phyloP scores from a whole-genome alignment of 164 flowering plant species.

The Umbellularia californica region DNA sequence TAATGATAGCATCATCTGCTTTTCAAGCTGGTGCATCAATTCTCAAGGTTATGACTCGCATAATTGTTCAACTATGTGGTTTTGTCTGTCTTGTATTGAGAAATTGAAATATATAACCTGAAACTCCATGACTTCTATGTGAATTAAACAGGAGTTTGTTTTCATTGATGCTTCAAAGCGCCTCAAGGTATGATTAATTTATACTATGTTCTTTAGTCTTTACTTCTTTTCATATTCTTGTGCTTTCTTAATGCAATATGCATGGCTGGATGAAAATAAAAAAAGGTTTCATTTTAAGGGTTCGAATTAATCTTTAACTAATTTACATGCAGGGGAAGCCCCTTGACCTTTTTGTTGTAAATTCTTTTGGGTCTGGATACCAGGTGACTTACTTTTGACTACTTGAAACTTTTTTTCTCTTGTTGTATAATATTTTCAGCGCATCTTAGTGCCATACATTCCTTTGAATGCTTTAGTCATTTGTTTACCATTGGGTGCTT shows the following conservation, averaged over 20 bases:
- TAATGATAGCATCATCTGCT: conserved; percentile 80
- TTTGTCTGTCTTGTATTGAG: background rate
- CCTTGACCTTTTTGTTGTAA: conserved; percentile 37
- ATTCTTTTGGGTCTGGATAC: conserved; percentile 39
- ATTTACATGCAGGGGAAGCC: conserved; percentile 24
- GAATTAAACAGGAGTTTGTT: conserved; percentile 28
- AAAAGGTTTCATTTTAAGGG: background rate
- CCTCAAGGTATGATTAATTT: conserved; percentile 23
- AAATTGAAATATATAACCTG: conserved; percentile 5
- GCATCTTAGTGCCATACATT: too few relatives aligned
- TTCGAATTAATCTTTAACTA: background rate
- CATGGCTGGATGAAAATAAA: background rate
- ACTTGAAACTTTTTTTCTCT: background rate
- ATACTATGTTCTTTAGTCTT: background rate
- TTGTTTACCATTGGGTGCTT: background rate
- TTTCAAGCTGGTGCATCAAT: conserved; percentile 87
- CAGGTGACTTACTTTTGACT: conserved; percentile 20
- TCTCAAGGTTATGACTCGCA: conserved; percentile 51
- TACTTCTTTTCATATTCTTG: background rate
- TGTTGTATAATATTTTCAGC: background rate
- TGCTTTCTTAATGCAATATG: background rate
- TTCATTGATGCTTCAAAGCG: conserved; percentile 34
- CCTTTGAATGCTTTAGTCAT: background rate
- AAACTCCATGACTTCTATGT: background rate
- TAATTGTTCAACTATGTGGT: background rate